phyloP scores from a whole-genome alignment of 139 green algal species.

The Chlorella sp. region DNA sequence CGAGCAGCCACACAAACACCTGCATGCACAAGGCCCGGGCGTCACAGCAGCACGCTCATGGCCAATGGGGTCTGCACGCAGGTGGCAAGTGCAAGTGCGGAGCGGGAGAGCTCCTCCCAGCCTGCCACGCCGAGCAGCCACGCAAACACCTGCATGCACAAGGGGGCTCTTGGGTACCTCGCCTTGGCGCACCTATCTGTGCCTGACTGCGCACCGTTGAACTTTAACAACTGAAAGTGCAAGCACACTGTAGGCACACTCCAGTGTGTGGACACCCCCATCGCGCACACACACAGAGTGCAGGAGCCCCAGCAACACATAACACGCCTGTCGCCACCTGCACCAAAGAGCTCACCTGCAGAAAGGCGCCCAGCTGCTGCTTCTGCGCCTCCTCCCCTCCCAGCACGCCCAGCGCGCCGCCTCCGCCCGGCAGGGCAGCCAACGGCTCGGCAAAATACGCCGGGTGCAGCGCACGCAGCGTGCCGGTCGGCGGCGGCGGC shows the following conservation, averaged over 20 bases:
- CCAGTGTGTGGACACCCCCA: not conserved
- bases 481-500: conserved; percentile 4
- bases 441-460: conserved; percentile 37
- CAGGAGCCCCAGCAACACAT: not conserved
- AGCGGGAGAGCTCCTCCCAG: conserved; percentile 15
- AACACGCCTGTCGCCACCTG: not conserved
- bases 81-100: too few species aligned
- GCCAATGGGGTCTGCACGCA: too few species aligned
- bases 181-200: not conserved
- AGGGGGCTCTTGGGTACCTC: not conserved
- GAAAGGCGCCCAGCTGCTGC: conserved; percentile 32
- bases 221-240: too few species aligned
- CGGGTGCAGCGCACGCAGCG: conserved; percentile 30
- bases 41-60: too few species aligned
- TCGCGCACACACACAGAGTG: not conserved
- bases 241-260: not conserved
- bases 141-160: conserved; percentile 13
- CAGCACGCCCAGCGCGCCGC: not conserved
- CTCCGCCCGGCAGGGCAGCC: conserved; percentile 1
- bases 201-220: not conserved
- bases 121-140: conserved; percentile 27
- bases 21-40: too few species aligned
- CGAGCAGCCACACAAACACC: too few species aligned
- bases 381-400: conserved; percentile 26
- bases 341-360: conserved; percentile 10